Evolutionary conservation across 2,329 filamentous ascomycete genomes (phyloP).

Genomic region (Microthyrium microscopicum): DNA sequence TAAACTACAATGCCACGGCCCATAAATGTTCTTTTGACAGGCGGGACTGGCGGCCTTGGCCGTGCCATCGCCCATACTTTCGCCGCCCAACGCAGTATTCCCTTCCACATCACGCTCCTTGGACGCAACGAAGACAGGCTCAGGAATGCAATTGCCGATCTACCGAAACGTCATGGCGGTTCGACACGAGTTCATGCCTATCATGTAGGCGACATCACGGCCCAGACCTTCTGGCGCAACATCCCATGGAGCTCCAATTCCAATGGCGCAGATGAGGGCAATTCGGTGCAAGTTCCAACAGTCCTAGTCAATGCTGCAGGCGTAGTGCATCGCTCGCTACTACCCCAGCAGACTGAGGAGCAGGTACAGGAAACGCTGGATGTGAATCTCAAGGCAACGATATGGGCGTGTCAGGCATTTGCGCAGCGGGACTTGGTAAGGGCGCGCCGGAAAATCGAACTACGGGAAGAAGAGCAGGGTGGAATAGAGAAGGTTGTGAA

Average conservation of each 20-base stretch:
- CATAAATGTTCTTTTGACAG: slow-evolving; percentile 20
- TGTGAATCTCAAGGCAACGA: slow-evolving; percentile 54
- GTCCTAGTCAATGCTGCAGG: slow-evolving; percentile 71
- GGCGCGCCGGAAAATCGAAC: slow-evolving; percentile 10
- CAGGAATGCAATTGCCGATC: neutral
- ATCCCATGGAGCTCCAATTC: neutral
- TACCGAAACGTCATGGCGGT: neutral
- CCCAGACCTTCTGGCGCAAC: neutral
- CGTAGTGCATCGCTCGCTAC: slow-evolving; percentile 45
- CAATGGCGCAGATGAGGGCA: neutral
- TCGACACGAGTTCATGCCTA: no score
- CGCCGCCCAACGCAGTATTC: slow-evolving; percentile 11
- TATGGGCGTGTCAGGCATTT: slow-evolving; percentile 42
- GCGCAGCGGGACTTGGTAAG: slow-evolving; percentile 33
- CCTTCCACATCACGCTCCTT: slow-evolving; percentile 17
- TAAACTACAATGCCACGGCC: neutral
- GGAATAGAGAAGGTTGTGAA: no score
- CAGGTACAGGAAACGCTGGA: slow-evolving; percentile 42
- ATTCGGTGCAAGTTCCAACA: slow-evolving; percentile 6
- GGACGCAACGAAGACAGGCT: slow-evolving; percentile 15
- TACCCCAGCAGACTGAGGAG: slow-evolving; percentile 36
- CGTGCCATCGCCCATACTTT: slow-evolving; percentile 20
- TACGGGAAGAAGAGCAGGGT: no score
- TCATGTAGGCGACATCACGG: no score
- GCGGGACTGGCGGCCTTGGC: slow-evolving; percentile 22